Percentiles rank a stretch among this genome's conserved stretches.
These are phyloP conservation scores for Pythium chondricola DNA, from an alignment of 352 stramenopile species.

Conservation along the genomic window DNA sequence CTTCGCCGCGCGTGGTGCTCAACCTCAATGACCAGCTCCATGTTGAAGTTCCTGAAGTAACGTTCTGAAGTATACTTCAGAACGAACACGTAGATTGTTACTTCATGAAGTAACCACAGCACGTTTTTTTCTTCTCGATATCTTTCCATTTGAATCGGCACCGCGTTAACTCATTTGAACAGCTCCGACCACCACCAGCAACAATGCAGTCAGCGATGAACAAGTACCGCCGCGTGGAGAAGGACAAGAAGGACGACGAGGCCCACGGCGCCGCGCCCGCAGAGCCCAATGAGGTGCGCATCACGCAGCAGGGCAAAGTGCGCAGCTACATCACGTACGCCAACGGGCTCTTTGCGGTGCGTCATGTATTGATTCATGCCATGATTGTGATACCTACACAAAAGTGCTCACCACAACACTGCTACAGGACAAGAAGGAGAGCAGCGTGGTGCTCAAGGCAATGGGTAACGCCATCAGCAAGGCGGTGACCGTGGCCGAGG, in stretches of 20 bases:
- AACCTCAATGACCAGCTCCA: slow-evolving; percentile 1
- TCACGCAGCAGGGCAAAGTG: slow-evolving; percentile 79
- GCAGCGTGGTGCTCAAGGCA: slow-evolving; percentile 59
- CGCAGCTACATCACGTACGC: slow-evolving; percentile 79
- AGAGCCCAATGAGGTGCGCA: slow-evolving; percentile 74
- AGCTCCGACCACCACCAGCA: neutral
- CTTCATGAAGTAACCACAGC: slow-evolving; percentile 3
- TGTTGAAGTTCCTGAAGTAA: slow-evolving; percentile 12
- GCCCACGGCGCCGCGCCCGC: slow-evolving; percentile 16
- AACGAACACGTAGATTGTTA: slow-evolving; percentile 5
- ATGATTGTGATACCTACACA: neutral
- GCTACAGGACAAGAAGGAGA: slow-evolving; percentile 57
- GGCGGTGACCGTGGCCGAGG: slow-evolving; percentile 78
- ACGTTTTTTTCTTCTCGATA: slow-evolving; percentile 8
- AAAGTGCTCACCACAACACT: neutral
- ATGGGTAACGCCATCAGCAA: slow-evolving; percentile 85
- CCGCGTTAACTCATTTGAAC: neutral
- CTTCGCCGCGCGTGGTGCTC: neutral
- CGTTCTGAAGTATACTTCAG: slow-evolving; percentile 12
- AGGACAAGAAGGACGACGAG: slow-evolving; percentile 42
- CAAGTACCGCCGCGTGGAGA: slow-evolving; percentile 80
- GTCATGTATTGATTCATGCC: no score
- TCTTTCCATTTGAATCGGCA: slow-evolving; percentile 7
- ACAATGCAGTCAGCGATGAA: slow-evolving; percentile 47
- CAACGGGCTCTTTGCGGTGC: slow-evolving; percentile 60